A percentile compares a stretch with the other conserved stretches of the same genome.
Evolutionary conservation across 1,284 basidiomycete genomes (phyloP).

Genomic region (Peniophora sp.): DNA sequence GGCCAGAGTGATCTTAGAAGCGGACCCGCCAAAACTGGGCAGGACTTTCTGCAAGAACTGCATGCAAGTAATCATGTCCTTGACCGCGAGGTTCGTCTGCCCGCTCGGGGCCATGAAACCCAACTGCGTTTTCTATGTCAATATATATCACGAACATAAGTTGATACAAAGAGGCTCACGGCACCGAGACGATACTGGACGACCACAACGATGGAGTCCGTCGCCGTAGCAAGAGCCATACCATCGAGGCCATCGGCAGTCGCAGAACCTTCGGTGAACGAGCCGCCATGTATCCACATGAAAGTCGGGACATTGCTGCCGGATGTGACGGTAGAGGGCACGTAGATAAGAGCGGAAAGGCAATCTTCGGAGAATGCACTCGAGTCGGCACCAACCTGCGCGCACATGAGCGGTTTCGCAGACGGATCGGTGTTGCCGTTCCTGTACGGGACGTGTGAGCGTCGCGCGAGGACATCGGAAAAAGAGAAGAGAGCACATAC

Average conservation of each 20-base stretch:
- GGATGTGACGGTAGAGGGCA: constrained; percentile 35
- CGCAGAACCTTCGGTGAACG: constrained; percentile 67
- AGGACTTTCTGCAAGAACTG: constrained; percentile 56
- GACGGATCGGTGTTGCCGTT: constrained; percentile 44
- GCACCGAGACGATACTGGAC: constrained; percentile 82
- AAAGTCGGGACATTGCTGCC: constrained; percentile 43
- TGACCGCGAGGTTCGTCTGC: constrained; percentile 62
- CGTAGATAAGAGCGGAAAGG: constrained; percentile 68
- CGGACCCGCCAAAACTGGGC: constrained; percentile 62
- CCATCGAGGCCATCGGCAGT: constrained; percentile 74
- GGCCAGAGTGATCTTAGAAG: constrained; percentile 67
- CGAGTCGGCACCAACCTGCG: constrained; percentile 45
- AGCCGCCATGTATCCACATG: constrained; percentile 84
- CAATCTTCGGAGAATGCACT: constrained; percentile 66
- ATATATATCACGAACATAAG: not conserved
- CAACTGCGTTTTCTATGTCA: constrained; percentile 35
- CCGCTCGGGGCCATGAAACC: constrained; percentile 67
- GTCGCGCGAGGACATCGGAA: not conserved
- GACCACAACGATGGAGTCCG: constrained; percentile 76
- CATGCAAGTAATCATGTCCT: constrained; percentile 64
- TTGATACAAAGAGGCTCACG: constrained; percentile 32
- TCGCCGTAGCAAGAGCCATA: constrained; percentile 60
- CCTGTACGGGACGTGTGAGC: constrained; percentile 22
- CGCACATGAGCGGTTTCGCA: constrained; percentile 60
- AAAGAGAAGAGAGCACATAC: constrained; percentile 31